Evolutionary conservation across 2,329 filamentous ascomycete species (phyloP), one percentile per base, ranked within the genome.

Genomic region (Aspergillus cejpii): DNA sequence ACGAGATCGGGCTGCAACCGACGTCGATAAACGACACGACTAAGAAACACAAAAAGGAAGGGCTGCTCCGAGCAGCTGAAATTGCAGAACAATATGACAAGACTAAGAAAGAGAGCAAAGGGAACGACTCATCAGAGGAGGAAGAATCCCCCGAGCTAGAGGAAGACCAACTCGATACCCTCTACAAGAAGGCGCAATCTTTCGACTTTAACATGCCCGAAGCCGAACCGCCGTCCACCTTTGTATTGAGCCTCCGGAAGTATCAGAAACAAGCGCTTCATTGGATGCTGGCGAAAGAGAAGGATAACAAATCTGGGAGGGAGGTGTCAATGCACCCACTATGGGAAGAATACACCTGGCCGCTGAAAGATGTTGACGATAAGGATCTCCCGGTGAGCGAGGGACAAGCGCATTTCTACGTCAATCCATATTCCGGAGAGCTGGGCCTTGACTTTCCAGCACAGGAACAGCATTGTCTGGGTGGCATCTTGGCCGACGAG

Each of bases 261-360:
- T 98, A 98, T 56, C 92, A 98, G 64, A 95, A 89, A 60, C 92
- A 98, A 66, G 89, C 92, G 0, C 70, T 98, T 5, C 76, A 96
- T 61, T 98, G 92, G 92, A 96, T 98, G 89, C 75, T 97, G 51
- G 78, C 83, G 3, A 97, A 97, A 63, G 92, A 98, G 64, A 91
- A 82, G 57, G 81, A 94, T 51, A 77, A 85, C 50, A 83, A 81
- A 53, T 77, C 80, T 8, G 77, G 81, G 28, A 80, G 81, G 43
- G 82, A 90, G 57, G 74, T 74, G 3, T 96, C 89, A 0, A 95
- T 98, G 87, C 90, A 98, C 66, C 92, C 92, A 0, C 67, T 98
- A 0, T 98, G 92, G 92, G 92, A 98, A 67, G 87, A 97, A 62
- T 98, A 98, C 57, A 65, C 71, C 1, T 98, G 90, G 89, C 92